phyloP scores from a whole-genome alignment of 176 grass and related monocot species.

The Avena sativa region DNA sequence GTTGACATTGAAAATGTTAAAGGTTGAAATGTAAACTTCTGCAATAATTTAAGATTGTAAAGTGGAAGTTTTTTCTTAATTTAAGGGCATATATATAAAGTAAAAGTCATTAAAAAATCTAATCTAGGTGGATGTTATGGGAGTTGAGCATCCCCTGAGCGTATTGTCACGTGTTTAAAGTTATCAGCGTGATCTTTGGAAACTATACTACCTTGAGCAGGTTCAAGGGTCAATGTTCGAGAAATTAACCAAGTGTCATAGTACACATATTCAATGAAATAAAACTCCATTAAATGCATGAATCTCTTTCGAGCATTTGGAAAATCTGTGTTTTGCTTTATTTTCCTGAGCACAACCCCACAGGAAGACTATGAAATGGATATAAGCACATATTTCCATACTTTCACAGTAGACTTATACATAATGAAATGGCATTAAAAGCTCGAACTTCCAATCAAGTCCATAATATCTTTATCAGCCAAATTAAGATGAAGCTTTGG shows the following conservation, averaged over 20 bases:
- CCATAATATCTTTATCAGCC: neutral
- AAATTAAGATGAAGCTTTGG: neutral
- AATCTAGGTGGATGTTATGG: neutral
- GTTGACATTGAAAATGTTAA: neutral
- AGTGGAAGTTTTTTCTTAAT: neutral
- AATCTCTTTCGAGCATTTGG: neutral
- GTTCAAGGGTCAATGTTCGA: neutral
- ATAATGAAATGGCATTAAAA: conserved; percentile 21
- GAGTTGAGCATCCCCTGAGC: conserved; percentile 7
- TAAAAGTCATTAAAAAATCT: neutral
- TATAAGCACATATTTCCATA: neutral
- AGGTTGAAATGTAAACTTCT: neutral
- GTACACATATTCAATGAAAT: conserved; percentile 16
- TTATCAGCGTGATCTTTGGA: neutral
- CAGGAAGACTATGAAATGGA: conserved; percentile 12
- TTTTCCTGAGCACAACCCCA: neutral
- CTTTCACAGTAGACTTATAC: neutral
- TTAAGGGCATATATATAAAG: neutral
- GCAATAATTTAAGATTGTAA: neutral
- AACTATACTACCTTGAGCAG: neutral
- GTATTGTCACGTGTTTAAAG: conserved; percentile 6
- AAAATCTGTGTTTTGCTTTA: neutral
- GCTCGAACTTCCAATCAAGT: neutral
- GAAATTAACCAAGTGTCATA: neutral
- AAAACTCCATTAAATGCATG: conserved; percentile 14